A percentile compares a stretch with the other conserved stretches of the same genome.
phyloP scores from a whole-genome alignment of 768 basidiomycete genomes.

The Leccinum rimulosum region DNA sequence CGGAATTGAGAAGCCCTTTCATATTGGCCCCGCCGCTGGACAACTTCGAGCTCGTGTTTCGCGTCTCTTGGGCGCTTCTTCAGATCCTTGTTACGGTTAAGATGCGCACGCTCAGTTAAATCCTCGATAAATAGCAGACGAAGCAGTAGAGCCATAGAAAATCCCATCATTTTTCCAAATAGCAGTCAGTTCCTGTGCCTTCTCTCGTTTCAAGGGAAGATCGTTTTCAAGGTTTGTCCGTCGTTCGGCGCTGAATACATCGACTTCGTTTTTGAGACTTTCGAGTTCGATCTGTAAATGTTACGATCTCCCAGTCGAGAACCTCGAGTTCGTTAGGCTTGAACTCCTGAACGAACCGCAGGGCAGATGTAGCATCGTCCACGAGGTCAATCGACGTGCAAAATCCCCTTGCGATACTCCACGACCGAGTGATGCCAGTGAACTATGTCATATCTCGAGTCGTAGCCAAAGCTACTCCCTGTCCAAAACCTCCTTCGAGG shows the following conservation, averaged over 20 bases:
- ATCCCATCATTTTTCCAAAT: conserved; percentile 70
- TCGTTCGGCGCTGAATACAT: conserved; percentile 79
- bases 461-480: no score
- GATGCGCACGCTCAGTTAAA: conserved; percentile 56
- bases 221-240: conserved; percentile 63
- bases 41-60: conserved; percentile 83
- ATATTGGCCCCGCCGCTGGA: conserved; percentile 85
- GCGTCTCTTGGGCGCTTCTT: conserved; percentile 78
- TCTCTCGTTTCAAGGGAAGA: conserved; percentile 56
- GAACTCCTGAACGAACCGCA: conserved; percentile 85
- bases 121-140: not conserved
- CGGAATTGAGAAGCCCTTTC: conserved; percentile 82
- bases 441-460: no score
- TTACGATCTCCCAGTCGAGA: conserved; percentile 80
- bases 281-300: conserved; percentile 85
- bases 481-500: no score
- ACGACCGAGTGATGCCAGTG: no score
- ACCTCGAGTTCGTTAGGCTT: conserved; percentile 84
- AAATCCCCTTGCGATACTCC: no score
- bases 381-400: conserved; percentile 69
- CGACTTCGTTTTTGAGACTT: conserved; percentile 83
- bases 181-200: conserved; percentile 57
- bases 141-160: not conserved
- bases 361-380: conserved; percentile 87
- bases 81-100: conserved; percentile 67